A percentile compares a stretch with the other conserved stretches of the same genome.
These are phyloP conservation scores for Mycena galericulata DNA, from an alignment of 768 basidiomycete species.

Conservation along the genomic window DNA sequence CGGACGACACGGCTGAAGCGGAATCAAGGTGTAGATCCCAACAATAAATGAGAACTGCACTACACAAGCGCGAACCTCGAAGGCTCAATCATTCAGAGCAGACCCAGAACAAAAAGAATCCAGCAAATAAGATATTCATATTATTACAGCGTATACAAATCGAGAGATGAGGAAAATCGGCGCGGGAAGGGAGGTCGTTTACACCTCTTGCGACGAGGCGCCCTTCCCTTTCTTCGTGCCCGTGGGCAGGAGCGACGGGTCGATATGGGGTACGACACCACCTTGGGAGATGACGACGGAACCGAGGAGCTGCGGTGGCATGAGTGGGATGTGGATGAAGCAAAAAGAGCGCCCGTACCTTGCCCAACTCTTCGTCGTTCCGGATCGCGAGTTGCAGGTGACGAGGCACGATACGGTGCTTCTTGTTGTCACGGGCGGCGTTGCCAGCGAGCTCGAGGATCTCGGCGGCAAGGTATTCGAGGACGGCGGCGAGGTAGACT, in stretches of 20 bases:
- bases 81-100: too few relatives aligned
- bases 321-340: neutral
- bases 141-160: too few relatives aligned
- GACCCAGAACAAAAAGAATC: too few relatives aligned
- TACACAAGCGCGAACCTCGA: too few relatives aligned
- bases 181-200: too few relatives aligned
- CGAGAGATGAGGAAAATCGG: too few relatives aligned
- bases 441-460: constrained; percentile 94
- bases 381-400: constrained; percentile 94
- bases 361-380: constrained; percentile 86
- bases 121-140: too few relatives aligned
- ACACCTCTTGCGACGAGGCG: too few relatives aligned
- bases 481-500: constrained; percentile 87
- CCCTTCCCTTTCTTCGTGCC: constrained; percentile 25
- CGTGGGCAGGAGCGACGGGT: constrained; percentile 36
- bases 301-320: constrained; percentile 71
- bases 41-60: too few relatives aligned
- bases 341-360: neutral
- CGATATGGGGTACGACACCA: constrained; percentile 80
- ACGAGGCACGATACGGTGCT: constrained; percentile 94
- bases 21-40: neutral
- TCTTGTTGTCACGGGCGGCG: constrained; percentile 91
- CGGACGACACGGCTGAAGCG: constrained; percentile 4
- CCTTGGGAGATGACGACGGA: constrained; percentile 92
- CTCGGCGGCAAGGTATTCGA: constrained; percentile 92